Evolutionary conservation across 2,329 filamentous ascomycete species (phyloP), one percentile per base, ranked within the genome.

Genomic region (Fusarium luffae): DNA sequence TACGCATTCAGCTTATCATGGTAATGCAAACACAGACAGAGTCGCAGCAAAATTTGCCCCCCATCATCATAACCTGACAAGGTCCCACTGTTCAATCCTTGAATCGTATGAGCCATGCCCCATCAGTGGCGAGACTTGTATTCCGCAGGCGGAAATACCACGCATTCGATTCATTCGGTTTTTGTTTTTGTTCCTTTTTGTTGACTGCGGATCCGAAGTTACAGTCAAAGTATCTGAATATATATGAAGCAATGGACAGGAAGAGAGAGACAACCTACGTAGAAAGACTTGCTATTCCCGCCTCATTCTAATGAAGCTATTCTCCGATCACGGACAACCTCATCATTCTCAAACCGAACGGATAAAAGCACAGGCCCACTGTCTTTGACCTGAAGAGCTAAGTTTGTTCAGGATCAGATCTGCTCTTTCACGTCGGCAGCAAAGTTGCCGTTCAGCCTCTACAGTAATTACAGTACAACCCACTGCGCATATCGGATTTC

Each of bases 391-490:
- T 25, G 30, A 68, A 73, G 72, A 73, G 72, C 72, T 66, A 70
- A 68, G 60, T 68, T 44, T 46, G 66, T 63, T 66, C 64, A 41
- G 72, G 56, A 68, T 70, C 37, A 41, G 59, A 71, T 73, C 69
- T 71, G 46, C 66, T 71, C 69, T 71, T n/a, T 37, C 34, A 37
- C 34, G 5, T 37, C 47, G 52, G 67, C 69, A 54, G 54, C 51
- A 32, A 34, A 55, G 7, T 21, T 56, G 54, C 54, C 54, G 43
- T 40, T 16, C 44, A 28, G 28, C 28, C 54, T 40, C 37, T 44
- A 23, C 57, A 46, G 47, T 49, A 23, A 23, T 23, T 23, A 37
- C 34, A n/a, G 34, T 63, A 43, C 28, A 51, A n/a, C 47, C 65
- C 51, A 51, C 48, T 30, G 51, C 44, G 46, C 59, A 52, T 59